These are phyloP conservation scores for Rhizodiscina lignyota DNA, from an alignment of 495 filamentous ascomycete species.

Conservation along the genomic window DNA sequence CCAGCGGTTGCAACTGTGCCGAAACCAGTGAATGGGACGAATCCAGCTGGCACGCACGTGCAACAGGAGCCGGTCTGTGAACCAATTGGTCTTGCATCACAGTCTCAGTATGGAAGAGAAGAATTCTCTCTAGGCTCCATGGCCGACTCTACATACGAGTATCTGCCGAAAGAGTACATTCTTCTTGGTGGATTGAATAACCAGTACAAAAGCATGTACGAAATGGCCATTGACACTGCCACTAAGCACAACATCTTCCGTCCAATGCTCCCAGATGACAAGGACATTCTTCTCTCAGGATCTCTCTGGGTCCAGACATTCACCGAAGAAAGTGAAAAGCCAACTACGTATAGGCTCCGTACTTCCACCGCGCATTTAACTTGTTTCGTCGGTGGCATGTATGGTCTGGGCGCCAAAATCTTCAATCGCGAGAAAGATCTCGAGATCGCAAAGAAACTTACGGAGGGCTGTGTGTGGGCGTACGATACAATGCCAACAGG, in stretches of 20 bases:
- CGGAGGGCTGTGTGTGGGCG: slow-evolving; percentile 89
- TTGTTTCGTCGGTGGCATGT: slow-evolving; percentile 91
- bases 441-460: slow-evolving; percentile 63
- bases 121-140: slow-evolving; percentile 64
- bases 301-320: slow-evolving; percentile 30
- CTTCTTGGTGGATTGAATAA: slow-evolving; percentile 69
- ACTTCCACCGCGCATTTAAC: slow-evolving; percentile 62
- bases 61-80: no score
- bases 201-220: slow-evolving; percentile 74
- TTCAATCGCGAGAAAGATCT: slow-evolving; percentile 67
- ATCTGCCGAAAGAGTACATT: slow-evolving; percentile 61
- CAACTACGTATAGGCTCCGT: slow-evolving; percentile 18
- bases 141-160: slow-evolving; percentile 89
- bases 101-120: slow-evolving; percentile 11
- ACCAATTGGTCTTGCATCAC: slow-evolving; percentile 16
- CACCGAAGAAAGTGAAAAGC: slow-evolving; percentile 21
- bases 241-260: slow-evolving; percentile 68
- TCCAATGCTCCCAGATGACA: slow-evolving; percentile 61
- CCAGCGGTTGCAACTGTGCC: no score
- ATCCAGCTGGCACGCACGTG: no score
- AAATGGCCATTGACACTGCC: slow-evolving; percentile 47
- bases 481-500: slow-evolving; percentile 68
- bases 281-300: slow-evolving; percentile 59
- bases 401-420: slow-evolving; percentile 74
- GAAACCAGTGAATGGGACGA: no score